A percentile compares a stretch with the other conserved stretches of the same genome.
Conservation (phyloP, 495 filamentous ascomycete genomes). For the Rhizodiscina lignyota region DNA sequence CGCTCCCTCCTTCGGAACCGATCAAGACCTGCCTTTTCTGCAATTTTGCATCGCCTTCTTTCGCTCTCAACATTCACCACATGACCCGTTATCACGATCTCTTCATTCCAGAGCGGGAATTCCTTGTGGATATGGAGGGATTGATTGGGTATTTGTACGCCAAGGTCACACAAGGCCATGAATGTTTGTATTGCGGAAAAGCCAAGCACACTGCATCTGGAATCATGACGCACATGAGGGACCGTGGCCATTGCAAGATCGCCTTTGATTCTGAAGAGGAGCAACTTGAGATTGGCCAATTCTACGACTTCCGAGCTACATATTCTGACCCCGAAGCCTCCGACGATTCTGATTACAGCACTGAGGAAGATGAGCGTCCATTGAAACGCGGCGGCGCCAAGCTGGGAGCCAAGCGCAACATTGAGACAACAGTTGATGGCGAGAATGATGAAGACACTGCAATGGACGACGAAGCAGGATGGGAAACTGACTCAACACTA, state of each 20-base stretch:
- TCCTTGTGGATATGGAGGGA: constrained; percentile 64
- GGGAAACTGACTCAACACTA: constrained; percentile 83
- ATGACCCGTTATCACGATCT: constrained; percentile 90
- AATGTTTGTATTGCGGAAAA: constrained; percentile 76
- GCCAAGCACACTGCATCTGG: constrained; percentile 54
- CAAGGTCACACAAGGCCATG: constrained; percentile 58
- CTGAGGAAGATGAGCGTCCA: constrained; percentile 24
- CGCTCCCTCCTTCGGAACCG: constrained; percentile 14
- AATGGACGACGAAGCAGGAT: constrained; percentile 28
- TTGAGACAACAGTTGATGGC: constrained; percentile 20
- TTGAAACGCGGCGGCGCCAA: constrained; percentile 44
- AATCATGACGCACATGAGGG: constrained; percentile 87
- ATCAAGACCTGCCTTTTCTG: constrained; percentile 78
- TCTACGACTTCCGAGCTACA: constrained; percentile 90
- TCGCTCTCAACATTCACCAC: constrained; percentile 60
- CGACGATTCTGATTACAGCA: constrained; percentile 26
- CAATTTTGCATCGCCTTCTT: constrained; percentile 55
- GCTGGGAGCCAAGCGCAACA: constrained; percentile 31
- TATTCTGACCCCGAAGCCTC: constrained; percentile 65
- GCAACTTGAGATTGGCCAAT: constrained; percentile 90
- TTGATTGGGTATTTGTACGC: constrained; percentile 58
- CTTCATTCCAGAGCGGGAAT: constrained; percentile 83
- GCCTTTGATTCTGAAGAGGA: constrained; percentile 80
- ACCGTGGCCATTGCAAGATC: constrained; percentile 92
- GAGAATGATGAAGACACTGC: constrained; percentile 6